phyloP scores from a whole-genome alignment of 177 flowering plant species.

The Vitis hybrid region DNA sequence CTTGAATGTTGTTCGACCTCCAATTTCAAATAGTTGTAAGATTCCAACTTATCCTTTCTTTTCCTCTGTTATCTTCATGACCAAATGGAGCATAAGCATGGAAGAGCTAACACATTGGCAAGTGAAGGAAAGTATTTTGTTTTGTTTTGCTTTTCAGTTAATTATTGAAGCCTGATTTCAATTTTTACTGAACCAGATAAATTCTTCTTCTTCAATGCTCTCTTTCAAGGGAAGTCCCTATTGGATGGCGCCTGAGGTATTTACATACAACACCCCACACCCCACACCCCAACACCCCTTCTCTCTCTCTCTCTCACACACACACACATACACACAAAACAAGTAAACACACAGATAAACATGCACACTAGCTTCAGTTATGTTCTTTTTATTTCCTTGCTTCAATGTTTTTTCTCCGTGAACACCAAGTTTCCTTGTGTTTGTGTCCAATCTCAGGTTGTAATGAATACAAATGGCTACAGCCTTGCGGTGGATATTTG shows the following conservation, averaged over 20 bases:
- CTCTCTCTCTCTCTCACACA: neutral
- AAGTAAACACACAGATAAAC: too few relatives aligned
- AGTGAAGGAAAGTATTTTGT: neutral
- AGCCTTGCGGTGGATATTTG: constrained; percentile 90
- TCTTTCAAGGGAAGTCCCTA: constrained; percentile 98
- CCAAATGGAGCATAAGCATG: neutral
- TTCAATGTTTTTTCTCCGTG: neutral
- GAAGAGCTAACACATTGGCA: neutral
- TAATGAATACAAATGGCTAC: constrained; percentile 83
- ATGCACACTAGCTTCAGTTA: neutral
- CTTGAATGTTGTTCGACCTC: neutral
- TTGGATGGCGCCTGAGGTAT: constrained; percentile 99
- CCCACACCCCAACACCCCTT: neutral
- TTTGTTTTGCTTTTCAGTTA: constrained; percentile 2
- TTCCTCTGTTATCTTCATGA: neutral
- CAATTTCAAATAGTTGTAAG: neutral
- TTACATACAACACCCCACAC: neutral
- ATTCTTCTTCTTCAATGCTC: constrained; percentile 62
- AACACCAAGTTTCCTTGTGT: neutral
- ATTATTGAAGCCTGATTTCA: neutral
- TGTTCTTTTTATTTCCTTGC: neutral
- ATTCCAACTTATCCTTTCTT: neutral
- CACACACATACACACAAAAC: too few relatives aligned
- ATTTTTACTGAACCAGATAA: constrained; percentile 49
- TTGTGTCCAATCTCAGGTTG: constrained; percentile 52